Evolutionary conservation across 2,329 filamentous ascomycete species (phyloP).

Genomic region (Coniochaeta sp.): DNA sequence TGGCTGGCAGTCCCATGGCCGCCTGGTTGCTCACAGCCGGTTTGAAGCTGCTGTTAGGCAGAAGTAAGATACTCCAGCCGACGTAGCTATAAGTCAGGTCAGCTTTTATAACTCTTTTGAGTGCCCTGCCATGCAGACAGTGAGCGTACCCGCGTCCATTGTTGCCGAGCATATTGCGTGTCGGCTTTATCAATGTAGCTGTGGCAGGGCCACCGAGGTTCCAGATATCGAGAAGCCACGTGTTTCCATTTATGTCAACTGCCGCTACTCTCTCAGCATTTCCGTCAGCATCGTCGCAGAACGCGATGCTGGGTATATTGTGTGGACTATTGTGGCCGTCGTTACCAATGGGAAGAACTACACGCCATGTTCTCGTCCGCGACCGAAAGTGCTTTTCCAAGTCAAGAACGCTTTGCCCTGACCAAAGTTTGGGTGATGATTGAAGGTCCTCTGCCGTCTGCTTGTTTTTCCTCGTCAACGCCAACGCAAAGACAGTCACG

Average conservation of each 20-base stretch:
- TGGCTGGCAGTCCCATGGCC: conserved; percentile 19
- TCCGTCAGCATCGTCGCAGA: conserved; percentile 37
- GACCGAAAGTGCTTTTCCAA: conserved; percentile 27
- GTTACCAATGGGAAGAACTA: conserved; percentile 33
- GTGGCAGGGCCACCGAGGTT: conserved; percentile 16
- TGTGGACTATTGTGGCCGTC: conserved; percentile 39
- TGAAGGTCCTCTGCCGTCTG: conserved; percentile 5
- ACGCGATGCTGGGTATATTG: conserved; percentile 48
- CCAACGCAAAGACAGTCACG: conserved; percentile 45
- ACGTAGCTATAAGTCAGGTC: conserved; percentile 12
- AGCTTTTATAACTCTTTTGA: not conserved
- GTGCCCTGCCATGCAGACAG: not conserved
- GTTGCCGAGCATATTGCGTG: not conserved
- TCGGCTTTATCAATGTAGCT: not conserved
- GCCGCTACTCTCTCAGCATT: conserved; percentile 41
- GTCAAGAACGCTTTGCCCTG: conserved; percentile 9
- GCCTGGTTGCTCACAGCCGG: conserved; percentile 19
- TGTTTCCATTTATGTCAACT: conserved; percentile 39
- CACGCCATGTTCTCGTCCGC: conserved; percentile 41
- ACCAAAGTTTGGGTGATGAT: conserved; percentile 12
- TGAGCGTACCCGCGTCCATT: not conserved
- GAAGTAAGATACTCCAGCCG: conserved; percentile 42
- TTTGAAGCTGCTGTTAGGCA: conserved; percentile 35
- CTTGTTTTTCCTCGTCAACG: conserved; percentile 11
- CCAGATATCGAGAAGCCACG: conserved; percentile 49